These are phyloP conservation scores for Nannochloropsis salina DNA, from an alignment of 108 stramenopile species.

Conservation along the genomic window DNA sequence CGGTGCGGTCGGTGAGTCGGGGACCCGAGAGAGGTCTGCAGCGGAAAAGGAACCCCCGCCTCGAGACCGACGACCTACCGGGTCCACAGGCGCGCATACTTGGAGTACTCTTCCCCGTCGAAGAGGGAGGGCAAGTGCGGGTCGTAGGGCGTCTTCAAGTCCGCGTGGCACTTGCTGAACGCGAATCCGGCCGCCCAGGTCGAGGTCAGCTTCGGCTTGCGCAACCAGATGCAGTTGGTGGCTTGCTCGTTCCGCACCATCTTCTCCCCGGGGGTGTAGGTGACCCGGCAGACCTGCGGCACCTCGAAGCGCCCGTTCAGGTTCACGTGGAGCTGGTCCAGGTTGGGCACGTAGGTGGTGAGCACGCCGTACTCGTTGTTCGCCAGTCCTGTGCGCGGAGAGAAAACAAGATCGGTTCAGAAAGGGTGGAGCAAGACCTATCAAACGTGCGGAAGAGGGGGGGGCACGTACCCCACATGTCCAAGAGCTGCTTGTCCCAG, in stretches of 20 bases:
- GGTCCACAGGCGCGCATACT: slow-evolving; percentile 77
- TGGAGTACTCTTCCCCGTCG: slow-evolving; percentile 80
- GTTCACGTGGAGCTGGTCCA: slow-evolving; percentile 51
- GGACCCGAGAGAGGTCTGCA: too few species aligned
- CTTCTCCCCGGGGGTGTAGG: neutral
- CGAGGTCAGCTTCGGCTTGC: slow-evolving; percentile 59
- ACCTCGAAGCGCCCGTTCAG: slow-evolving; percentile 36
- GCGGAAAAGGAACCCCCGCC: too few species aligned
- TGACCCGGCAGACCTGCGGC: slow-evolving; percentile 36
- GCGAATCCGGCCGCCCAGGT: slow-evolving; percentile 78
- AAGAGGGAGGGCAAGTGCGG: slow-evolving; percentile 71
- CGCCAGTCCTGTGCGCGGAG: slow-evolving; percentile 30
- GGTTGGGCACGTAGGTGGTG: slow-evolving; percentile 66
- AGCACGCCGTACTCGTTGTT: slow-evolving; percentile 87
- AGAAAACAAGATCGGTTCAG: neutral
- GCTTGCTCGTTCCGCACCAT: slow-evolving; percentile 45
- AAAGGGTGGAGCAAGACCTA: neutral
- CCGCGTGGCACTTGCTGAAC: slow-evolving; percentile 86
- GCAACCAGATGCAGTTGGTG: slow-evolving; percentile 28
- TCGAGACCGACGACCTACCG: neutral
- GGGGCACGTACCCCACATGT: neutral
- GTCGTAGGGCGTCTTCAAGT: slow-evolving; percentile 83
- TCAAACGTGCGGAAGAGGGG: neutral
- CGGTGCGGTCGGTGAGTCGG: too few species aligned
- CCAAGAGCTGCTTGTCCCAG: slow-evolving; percentile 64